Evolutionary conservation across 805 yeast genomes (phyloP), one percentile per base, ranked within the genome.

Genomic region (Pichia occidentalis): DNA sequence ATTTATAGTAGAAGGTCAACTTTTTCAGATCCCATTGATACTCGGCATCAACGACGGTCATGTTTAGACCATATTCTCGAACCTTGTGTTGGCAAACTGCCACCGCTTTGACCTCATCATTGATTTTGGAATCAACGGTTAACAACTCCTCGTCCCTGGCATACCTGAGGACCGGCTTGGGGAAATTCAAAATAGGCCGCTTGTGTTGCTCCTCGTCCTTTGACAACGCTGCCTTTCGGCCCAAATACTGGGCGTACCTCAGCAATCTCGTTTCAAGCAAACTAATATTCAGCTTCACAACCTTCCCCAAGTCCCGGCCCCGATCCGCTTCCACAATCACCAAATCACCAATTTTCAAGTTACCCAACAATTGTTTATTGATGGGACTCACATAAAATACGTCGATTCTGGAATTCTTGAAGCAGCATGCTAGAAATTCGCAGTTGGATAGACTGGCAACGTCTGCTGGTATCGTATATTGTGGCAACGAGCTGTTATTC

Each of bases 281-380:
- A 4, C 78, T 62, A 20, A 84, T 70, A 48, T 75, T 69, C 49
- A 77, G 60, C 42, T 70, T 68, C 25, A 73, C 71, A 31, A 84
- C 71, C 51, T 71, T 71, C 25, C 94, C 94, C 43, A 84, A 66
- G 58, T 84, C 94, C 25, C 75, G 62, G 25, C 94, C 94, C 24
- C 94, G 65, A 52, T 84, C 94, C 1, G 92, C 94, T 52, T 84
- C 90, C 13, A 83, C 94, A 51, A 83, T 74, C 12, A 85, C 90
- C 51, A 81, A 66, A 52, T 81, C 87, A 17, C 83, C 83, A 5
- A 65, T 58, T 34, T 64, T 60, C 29, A 77, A 57, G 23, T 47
- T 50, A 20, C 58, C 49, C 17, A 43, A 31, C 21, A 40, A 27
- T 23, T 51, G 46, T 21, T 41, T 48, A 31, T 48, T 45, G 19